These are phyloP conservation scores for Starmerella bombicola DNA, from an alignment of 805 yeast genomes.

Conservation along the genomic window DNA sequence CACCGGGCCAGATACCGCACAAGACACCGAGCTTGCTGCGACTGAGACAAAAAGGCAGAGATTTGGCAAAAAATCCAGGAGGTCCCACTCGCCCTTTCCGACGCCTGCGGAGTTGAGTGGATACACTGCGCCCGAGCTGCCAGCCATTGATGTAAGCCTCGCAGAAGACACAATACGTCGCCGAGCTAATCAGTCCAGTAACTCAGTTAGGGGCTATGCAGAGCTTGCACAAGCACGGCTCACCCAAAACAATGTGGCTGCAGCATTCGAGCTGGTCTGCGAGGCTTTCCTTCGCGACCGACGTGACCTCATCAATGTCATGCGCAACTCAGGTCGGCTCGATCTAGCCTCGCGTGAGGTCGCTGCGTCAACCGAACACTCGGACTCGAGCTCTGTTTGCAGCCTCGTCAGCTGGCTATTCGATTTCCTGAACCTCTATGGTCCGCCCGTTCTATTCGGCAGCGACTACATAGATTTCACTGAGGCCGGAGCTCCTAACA, in stretches of 20 bases:
- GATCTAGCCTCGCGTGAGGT: background rate
- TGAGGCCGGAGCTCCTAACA: no score
- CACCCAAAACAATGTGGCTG: slow-evolving; percentile 1
- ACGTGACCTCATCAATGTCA: background rate
- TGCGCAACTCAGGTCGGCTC: no score
- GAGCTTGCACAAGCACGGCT: slow-evolving; percentile 1
- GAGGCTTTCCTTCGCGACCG: slow-evolving; percentile 6
- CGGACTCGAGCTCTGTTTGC: background rate
- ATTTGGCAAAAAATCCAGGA: no score
- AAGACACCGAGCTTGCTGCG: background rate
- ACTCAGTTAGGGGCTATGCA: background rate
- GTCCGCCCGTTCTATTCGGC: no score
- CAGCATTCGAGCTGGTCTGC: slow-evolving; percentile 3
- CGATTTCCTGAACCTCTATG: background rate
- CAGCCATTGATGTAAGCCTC: background rate
- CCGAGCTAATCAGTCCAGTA: background rate
- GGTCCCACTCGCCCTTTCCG: no score
- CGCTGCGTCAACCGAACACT: background rate
- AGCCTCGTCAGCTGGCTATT: slow-evolving; percentile 4
- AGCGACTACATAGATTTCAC: no score
- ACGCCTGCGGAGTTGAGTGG: no score
- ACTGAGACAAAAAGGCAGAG: background rate
- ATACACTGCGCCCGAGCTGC: background rate
- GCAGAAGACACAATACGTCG: background rate
- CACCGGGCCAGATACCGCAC: no score